phyloP scores from a whole-genome alignment of 2,329 filamentous ascomycete species.

The Cryphonectria japonica region DNA sequence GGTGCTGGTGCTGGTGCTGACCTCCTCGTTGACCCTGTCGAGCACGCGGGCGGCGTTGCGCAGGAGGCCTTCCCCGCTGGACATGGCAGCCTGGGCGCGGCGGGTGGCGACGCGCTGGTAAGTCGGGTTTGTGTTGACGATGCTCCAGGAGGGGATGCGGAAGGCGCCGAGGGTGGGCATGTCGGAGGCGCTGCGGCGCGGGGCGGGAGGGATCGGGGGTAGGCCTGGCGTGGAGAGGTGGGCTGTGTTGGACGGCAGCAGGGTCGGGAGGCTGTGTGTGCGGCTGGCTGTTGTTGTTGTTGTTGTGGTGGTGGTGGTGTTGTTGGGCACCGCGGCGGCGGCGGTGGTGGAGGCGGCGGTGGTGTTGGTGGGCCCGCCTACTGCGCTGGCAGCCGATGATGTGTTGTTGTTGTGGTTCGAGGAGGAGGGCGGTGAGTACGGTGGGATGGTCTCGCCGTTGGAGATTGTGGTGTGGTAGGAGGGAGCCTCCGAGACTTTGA shows the following conservation, averaged over 20 bases:
- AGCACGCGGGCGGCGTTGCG: slow-evolving; percentile 37
- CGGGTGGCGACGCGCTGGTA: slow-evolving; percentile 68
- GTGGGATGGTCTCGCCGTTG: slow-evolving; percentile 52
- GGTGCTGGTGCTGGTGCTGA: slow-evolving; percentile 3
- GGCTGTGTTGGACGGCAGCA: slow-evolving; percentile 42
- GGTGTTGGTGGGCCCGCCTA: slow-evolving; percentile 21
- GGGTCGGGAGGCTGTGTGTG: slow-evolving; percentile 30
- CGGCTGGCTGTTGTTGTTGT: neutral
- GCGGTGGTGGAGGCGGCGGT: slow-evolving; percentile 16
- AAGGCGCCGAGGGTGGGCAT: slow-evolving; percentile 55
- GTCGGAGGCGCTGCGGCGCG: slow-evolving; percentile 36
- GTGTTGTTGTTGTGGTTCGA: neutral
- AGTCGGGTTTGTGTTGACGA: slow-evolving; percentile 56
- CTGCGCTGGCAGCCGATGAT: slow-evolving; percentile 28
- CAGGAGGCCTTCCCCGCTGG: slow-evolving; percentile 38
- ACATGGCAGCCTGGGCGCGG: slow-evolving; percentile 50
- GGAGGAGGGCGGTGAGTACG: slow-evolving; percentile 49
- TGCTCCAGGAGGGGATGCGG: slow-evolving; percentile 63
- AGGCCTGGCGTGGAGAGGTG: slow-evolving; percentile 46
- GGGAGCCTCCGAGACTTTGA: slow-evolving; percentile 63
- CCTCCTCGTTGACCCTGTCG: slow-evolving; percentile 44
- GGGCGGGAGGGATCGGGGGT: slow-evolving; percentile 51
- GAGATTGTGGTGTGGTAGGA: slow-evolving; percentile 60
- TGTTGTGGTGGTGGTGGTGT: neutral
- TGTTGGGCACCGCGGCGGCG: too few species aligned